Base-by-base conservation (phyloP, 1,139 yeast genomes). In the Kazachstania sp. region DNA sequence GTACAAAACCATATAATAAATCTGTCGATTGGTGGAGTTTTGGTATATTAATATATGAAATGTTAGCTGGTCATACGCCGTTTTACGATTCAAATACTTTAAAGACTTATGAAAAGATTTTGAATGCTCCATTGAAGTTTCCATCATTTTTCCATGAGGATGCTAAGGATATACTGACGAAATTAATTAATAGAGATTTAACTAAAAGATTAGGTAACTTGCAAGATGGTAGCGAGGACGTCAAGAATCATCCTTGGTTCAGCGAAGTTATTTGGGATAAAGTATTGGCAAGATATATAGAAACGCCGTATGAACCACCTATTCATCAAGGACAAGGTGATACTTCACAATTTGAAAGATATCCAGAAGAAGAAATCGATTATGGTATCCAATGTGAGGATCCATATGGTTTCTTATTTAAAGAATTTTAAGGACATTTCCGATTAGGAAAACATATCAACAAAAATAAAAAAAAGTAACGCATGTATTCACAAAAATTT, bases 11-110 rank as follows among this genome's bases (percentile, higher is more conserved):
- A 2, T 92, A 92, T 71, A 90, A 90, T 70, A 90, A 90, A 68
- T 84, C 95, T 13, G 97, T 92, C 34, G 97, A 92, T 68, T 92
- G 97, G 97, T 92, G 97, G 97, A 86, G 95, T 5, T 79, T 90
- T 57, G 97, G 97, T 13, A 86, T 90, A 44, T 75, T 90, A 54
- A 87, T 90, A 40, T 90, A 83, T 66, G 97, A 90, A 70, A 90
- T 90, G 97, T 74, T 92, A 55, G 86, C 97, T 1, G 98, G 98
- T n/a, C 87, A 86, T 69, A 92, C 98, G 2, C 98, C 98, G 16
- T 92, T 92, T 67, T 92, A 86, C 68, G 97, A 90, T 65, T 86
- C 90, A 37, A 85, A 95, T 26, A 97, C 97, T 50, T 87, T 92
- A 86, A 88, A 88, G 65, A 92, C 97, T 2, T 92, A 92, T 65